A percentile compares a stretch with the other conserved stretches of the same genome.
These are phyloP conservation scores for Microsporum audouinii DNA, from an alignment of 2,329 filamentous ascomycete species.

Conservation along the genomic window DNA sequence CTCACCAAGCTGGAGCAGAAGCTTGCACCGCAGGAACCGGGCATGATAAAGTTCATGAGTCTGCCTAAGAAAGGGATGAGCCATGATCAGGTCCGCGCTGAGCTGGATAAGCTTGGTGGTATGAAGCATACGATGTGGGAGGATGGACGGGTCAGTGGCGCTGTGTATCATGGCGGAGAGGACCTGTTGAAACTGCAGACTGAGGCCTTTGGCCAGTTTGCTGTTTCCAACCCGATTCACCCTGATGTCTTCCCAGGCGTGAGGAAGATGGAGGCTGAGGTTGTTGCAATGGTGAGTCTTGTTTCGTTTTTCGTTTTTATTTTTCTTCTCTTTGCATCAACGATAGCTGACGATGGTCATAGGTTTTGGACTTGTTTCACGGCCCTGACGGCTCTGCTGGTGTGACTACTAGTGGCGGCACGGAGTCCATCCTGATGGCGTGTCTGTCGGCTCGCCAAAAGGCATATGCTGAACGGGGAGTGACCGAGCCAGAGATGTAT, in stretches of 20 bases:
- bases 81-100: slow-evolving; percentile 63
- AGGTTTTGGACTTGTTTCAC: slow-evolving; percentile 70
- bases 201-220: slow-evolving; percentile 87
- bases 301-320: slow-evolving; percentile 6
- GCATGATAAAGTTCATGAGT: slow-evolving; percentile 58
- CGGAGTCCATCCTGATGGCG: slow-evolving; percentile 94
- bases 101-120: slow-evolving; percentile 64
- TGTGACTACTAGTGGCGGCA: slow-evolving; percentile 83
- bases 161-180: slow-evolving; percentile 88
- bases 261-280: slow-evolving; percentile 96
- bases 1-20: slow-evolving; percentile 72
- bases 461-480: slow-evolving; percentile 69
- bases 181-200: slow-evolving; percentile 73
- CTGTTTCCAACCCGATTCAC: slow-evolving; percentile 91
- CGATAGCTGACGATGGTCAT: neutral
- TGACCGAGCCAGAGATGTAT: slow-evolving; percentile 91
- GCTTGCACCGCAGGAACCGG: slow-evolving; percentile 62
- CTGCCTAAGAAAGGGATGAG: slow-evolving; percentile 78
- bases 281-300: slow-evolving; percentile 73
- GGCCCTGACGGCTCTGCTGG: slow-evolving; percentile 75
- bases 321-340: neutral
- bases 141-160: slow-evolving; percentile 84
- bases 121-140: slow-evolving; percentile 97
- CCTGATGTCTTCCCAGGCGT: slow-evolving; percentile 97
- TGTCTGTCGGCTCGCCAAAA: slow-evolving; percentile 84